These are phyloP conservation scores for Creolimax fragrantissima DNA, from an alignment of 78 protist species.

Conservation along the genomic window DNA sequence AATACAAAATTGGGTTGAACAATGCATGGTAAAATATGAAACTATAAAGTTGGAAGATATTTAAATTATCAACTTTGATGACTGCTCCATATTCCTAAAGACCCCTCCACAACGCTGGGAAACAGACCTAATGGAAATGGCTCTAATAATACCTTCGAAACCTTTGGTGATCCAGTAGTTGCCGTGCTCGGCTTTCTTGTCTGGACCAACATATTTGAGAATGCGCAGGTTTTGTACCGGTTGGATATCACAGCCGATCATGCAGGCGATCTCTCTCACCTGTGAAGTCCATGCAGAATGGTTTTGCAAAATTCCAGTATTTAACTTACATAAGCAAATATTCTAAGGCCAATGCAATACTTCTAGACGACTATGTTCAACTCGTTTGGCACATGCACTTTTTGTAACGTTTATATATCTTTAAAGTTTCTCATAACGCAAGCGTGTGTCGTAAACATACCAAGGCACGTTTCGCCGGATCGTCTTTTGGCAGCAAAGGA, in stretches of 20 bases:
- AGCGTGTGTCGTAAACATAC: constrained; percentile 10
- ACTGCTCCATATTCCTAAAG: too few relatives aligned
- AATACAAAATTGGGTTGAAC: neutral
- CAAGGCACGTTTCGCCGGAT: constrained; percentile 34
- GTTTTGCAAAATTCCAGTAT: too few relatives aligned
- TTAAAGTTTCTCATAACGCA: too few relatives aligned
- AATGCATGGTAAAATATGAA: neutral
- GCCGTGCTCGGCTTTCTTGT: constrained; percentile 42
- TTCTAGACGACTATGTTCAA: too few relatives aligned
- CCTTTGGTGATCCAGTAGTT: constrained; percentile 34
- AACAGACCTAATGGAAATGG: too few relatives aligned
- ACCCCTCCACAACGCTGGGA: too few relatives aligned
- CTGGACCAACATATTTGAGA: neutral
- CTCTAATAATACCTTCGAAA: constrained; percentile 22
- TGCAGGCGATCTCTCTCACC: neutral
- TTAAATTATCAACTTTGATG: too few relatives aligned
- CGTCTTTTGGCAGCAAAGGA: constrained; percentile 34
- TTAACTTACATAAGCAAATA: too few relatives aligned
- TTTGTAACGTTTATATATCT: too few relatives aligned
- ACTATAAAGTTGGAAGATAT: neutral
- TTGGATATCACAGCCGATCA: constrained; percentile 51
- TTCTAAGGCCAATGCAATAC: too few relatives aligned
- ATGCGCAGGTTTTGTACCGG: constrained; percentile 60
- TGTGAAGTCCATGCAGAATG: neutral
- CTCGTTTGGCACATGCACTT: neutral